phyloP scores from a whole-genome alignment of 306 rosid species.

The Oemleria cerasiformis region DNA sequence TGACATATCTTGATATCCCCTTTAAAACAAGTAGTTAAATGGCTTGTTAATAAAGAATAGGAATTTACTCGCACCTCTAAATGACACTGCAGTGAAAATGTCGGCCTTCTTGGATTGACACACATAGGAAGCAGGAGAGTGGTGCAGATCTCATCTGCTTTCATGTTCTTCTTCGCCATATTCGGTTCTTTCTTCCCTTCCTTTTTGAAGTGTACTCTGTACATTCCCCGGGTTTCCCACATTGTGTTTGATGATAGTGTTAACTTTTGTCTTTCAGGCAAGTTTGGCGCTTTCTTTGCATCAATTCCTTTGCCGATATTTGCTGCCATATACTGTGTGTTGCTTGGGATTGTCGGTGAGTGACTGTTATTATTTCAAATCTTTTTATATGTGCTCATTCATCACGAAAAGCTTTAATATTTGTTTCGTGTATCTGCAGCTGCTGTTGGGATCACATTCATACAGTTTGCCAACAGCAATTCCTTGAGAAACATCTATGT shows the following conservation, averaged over 20 bases:
- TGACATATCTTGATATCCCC: slow-evolving; percentile 1
- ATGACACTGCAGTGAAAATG: slow-evolving; percentile 72
- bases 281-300: slow-evolving; percentile 93
- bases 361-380: neutral
- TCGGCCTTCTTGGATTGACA: slow-evolving; percentile 89
- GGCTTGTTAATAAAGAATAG: neutral
- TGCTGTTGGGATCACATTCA: slow-evolving; percentile 76
- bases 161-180: slow-evolving; percentile 92
- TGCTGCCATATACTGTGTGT: slow-evolving; percentile 85
- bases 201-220: neutral
- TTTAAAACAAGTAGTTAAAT: neutral
- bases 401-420: neutral
- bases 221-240: neutral
- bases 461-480: slow-evolving; percentile 60
- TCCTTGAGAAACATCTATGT: slow-evolving; percentile 81
- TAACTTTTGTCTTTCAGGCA: slow-evolving; percentile 53
- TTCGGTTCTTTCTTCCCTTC: slow-evolving; percentile 57
- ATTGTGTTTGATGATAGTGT: slow-evolving; percentile 11
- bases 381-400: neutral
- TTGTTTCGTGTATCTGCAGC: slow-evolving; percentile 44
- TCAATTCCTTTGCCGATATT: slow-evolving; percentile 87
- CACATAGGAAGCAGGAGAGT: slow-evolving; percentile 94
- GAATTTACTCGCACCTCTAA: neutral
- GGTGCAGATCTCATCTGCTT: slow-evolving; percentile 83
- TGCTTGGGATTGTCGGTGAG: slow-evolving; percentile 85